phyloP scores from a whole-genome alignment of 1,284 basidiomycete genomes.

The Trametes sp. region DNA sequence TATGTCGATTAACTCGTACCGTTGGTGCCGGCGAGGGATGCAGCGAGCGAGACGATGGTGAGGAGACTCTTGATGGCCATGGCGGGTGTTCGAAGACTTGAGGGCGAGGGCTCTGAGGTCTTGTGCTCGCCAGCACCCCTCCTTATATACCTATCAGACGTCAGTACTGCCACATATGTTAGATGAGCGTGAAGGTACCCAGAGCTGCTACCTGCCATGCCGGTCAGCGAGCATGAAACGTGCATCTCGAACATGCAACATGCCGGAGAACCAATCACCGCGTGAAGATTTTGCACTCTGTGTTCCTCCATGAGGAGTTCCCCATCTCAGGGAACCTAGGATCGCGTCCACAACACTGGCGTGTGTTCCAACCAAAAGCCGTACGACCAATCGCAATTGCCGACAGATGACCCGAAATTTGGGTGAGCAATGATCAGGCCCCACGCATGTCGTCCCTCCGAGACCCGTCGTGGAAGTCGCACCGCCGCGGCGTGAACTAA shows the following conservation, averaged over 20 bases:
- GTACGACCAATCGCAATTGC: too few species aligned
- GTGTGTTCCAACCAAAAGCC: too few species aligned
- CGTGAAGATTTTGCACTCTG: too few species aligned
- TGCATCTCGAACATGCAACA: too few species aligned
- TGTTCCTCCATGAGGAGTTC: not conserved
- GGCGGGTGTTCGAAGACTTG: not conserved
- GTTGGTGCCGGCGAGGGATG: constrained; percentile 7
- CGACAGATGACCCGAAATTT: too few species aligned
- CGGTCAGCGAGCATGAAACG: too few species aligned
- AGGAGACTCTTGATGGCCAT: constrained; percentile 17
- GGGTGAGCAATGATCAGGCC: too few species aligned
- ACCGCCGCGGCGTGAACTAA: not conserved
- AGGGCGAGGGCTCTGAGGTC: constrained; percentile 4
- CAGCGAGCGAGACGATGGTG: constrained; percentile 11
- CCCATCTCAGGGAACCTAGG: not conserved
- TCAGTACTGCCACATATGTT: too few species aligned
- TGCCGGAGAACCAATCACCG: too few species aligned
- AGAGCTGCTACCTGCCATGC: too few species aligned
- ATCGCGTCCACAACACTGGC: not conserved
- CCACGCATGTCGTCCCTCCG: not conserved
- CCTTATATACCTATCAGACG: constrained; percentile 6
- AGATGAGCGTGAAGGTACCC: too few species aligned
- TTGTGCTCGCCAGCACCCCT: not conserved
- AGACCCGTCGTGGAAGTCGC: not conserved
- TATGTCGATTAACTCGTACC: not conserved